Base-by-base conservation (phyloP, 495 filamentous ascomycete genomes). In the Cenococcum geophilum region DNA sequence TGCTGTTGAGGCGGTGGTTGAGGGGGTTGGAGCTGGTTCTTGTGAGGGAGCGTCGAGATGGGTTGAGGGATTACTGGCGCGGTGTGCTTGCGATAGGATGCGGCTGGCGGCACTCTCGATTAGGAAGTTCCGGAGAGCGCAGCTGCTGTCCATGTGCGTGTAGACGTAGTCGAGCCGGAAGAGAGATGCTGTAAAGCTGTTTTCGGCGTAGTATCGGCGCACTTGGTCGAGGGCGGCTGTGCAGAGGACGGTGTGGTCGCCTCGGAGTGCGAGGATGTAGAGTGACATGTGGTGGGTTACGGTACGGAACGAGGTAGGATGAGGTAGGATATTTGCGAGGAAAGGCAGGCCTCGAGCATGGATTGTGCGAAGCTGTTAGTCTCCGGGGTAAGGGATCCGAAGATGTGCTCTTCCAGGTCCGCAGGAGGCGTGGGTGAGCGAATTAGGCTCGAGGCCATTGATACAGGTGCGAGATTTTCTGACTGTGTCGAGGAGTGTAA, bases 151-250 rank as follows among this genome's bases (percentile, higher is more conserved):
- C 1, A 20, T 52, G 23, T 52, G 49, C 18, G 21, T 10, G 20
- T 52, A 52, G 18, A 52, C 49, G 49, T 52, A 52, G 9, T 25
- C 49, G 1, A 52, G 49, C 49, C 49, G 49, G 20, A 52, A 52
- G 9, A 20, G 49, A 5, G 49, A 52, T 16, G 49, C 49, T 18
- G 49, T 23, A 6, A 25, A 32, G 49, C 22, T 23, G 23, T 18
- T 52, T 5, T 16, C 10, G 20, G 49, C 23, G 49, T 52, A 52
- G 49, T 52, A 52, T 16, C 25, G 18, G 8, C 12, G 10, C 5
- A 52, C 12, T 32, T 52, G 49, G 49, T 14, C 21, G 49, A 25
- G 25, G 18, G 8, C 49, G 23, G 23, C 22, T 16, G 18, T 32
- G 49, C 21, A 23, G 49, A 52, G 49, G 14, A 10, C 21, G 22